phyloP scores from a whole-genome alignment of 768 basidiomycete species.

The Tulasnella sp. region DNA sequence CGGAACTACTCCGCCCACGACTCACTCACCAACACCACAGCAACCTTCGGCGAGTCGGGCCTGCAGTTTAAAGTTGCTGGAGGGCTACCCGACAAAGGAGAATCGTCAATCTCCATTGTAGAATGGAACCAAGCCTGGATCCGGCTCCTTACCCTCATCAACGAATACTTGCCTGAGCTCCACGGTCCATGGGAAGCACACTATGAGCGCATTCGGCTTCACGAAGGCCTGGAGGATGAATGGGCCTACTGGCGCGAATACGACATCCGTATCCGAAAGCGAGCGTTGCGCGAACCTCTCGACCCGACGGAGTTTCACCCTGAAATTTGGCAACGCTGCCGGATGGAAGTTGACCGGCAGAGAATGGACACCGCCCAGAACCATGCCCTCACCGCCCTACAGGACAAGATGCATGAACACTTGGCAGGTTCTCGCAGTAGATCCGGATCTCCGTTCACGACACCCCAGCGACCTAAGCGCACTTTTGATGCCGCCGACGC shows the following conservation, averaged over 20 bases:
- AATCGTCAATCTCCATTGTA: no score
- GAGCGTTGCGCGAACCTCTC: background rate
- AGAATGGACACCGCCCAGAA: background rate
- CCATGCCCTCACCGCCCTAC: background rate
- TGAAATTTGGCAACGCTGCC: background rate
- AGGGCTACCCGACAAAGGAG: no score
- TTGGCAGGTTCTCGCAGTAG: no score
- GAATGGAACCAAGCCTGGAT: background rate
- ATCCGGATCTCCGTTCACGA: background rate
- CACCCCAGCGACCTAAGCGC: background rate
- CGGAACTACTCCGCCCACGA: background rate
- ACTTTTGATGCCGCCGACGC: background rate
- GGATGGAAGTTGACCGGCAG: background rate
- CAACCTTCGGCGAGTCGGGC: background rate
- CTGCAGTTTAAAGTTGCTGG: background rate
- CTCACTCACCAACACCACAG: background rate
- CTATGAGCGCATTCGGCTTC: background rate
- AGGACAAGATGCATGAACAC: background rate
- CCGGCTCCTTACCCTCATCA: background rate
- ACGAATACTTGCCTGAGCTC: background rate
- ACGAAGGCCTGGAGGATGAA: background rate
- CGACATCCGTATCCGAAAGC: background rate
- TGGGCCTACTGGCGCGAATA: background rate
- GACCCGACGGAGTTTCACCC: background rate
- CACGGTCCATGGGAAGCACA: background rate